Base-by-base conservation (phyloP, 2,329 filamentous ascomycete genomes). In the Aspergillus sp. region DNA sequence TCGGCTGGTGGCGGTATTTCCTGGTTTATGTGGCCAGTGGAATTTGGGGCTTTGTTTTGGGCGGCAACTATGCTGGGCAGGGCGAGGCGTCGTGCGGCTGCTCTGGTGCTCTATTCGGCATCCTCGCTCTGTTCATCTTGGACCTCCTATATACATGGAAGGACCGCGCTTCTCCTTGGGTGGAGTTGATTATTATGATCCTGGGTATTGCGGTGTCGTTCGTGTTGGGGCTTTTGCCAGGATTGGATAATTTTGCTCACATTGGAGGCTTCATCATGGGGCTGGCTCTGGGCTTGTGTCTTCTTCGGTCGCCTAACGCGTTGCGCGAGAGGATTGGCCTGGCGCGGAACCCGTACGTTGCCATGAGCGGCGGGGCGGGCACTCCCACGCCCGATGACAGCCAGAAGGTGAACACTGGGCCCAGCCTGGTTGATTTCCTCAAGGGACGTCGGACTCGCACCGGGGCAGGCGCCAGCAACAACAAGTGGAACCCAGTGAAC, bases 221-320 rank as follows among this genome's bases (percentile, higher is more conserved):
- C 72, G 92, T 95, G 15, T 85, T 99, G 2, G 95, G 95, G 36
- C 84, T 99, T 4, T 84, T 99, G 1, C 95, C 95, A 0, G 94
- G 93, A 8, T 79, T 99, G 50, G 95, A 99, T 81, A 99, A 99
- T 77, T 99, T 98, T 76, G 91, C 91, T 15, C 95, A 99, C 68
- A 97, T 99, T 63, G 95, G 95, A 57, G 95, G 95, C 2, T 97
- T 98, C 75, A 78, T 96, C 54, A 96, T 96, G 87, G 95, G 95
- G 1, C 79, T 99, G 6, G 89, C 89, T 0, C 85, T 97, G 1
- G 95, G 95, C 12, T 83, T 98, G 55, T 96, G 89, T 63, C 83
- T 99, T 28, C 82, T 99, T 63, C 92, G 94, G 72, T 97, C 93
- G 3, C 95, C 95, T 2, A 91, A 92, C 65, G 83, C 87, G 1